Base-by-base conservation (phyloP, 768 basidiomycete genomes). In the Strobilomyces echinocephalus region DNA sequence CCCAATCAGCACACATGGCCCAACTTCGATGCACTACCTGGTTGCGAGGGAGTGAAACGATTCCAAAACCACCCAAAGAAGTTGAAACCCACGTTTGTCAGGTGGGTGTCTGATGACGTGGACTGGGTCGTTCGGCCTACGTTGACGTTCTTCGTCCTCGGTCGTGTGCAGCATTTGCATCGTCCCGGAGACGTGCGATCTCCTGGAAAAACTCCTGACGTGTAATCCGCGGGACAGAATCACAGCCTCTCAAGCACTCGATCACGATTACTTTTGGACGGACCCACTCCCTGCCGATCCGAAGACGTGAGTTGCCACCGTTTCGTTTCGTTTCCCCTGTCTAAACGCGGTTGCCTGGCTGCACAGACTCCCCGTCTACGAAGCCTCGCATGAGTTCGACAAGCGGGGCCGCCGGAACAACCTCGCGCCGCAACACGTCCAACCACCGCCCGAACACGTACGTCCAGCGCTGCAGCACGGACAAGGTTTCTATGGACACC, bases 211-310 rank as follows among this genome's bases (percentile, higher is more conserved):
- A 63, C 72, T 97, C 34, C 73, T 97, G 26, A 83, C 77, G 0
- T 86, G 92, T 60, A 89, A 97, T 66, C 95, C 95, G 3, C 76
- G 78, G 55, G 81, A 88, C 52, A 80, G 95, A 18, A 79, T 93
- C 38, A 93, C 94, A 2, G 95, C 95, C 9, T 71, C 80, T 2
- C 79, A 91, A 53, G 95, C 95, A 0, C 78, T 97, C 49, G 87
- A 94, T 60, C 93, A 97, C 65, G 85, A 89, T 18, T 98, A 93
- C 74, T 97, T 98, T 69, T 97, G 91, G 91, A 85, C 84, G 0
- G 85, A 90, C 58, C 95, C 95, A 0, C 62, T 92, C 35, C 90
- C 94, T 34, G 88, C 88, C 20, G 88, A 91, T 72, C 89, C 88
- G 1, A 88, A 85, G 68, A 80, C 81, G 89, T 89, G 62, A 53